Base-by-base conservation (phyloP, 1,139 yeast species). In the Yamadazyma dushanensis region DNA sequence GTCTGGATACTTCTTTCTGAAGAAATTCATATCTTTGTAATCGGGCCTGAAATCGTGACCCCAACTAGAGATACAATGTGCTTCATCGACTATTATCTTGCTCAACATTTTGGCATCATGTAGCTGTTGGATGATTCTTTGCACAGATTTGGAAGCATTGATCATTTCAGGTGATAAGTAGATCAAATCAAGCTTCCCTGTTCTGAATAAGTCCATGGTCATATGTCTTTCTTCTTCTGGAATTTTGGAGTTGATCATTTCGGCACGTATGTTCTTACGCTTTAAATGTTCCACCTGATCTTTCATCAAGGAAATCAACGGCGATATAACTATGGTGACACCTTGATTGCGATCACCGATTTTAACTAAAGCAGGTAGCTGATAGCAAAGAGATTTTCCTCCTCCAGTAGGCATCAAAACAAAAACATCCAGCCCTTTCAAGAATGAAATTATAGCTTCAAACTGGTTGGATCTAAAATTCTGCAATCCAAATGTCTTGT, bases 381-480 rank as follows among this genome's bases (percentile, higher is more conserved):
- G 99, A 58, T 90, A 94, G 56, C 99, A 94, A 28, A 94, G 65
- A 0, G 97, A 90, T 57, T 94, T 94, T 34, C 99, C 99, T 34
- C 98, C 98, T 29, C 99, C 99, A 0, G 99, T 94, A 0, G 99
- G 99, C 97, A 94, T 92, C 47, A 94, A 68, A 2, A 94, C 97
- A 63, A 94, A 88, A 0, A 87, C 96, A 57, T 94, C 98, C 33
- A 75, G 73, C 1, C 96, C 96, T 10, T 73, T 60, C 23, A 94
- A 63, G 0, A 96, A 83, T 0, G 96, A 82, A 48, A 83, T 79
- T 9, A 94, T 75, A 0, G 97, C 97, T 40, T 87, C 94, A 27
- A 82, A 63, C 55, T 94, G 99, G 55, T 92, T 87, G 3, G 81
- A 75, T 36, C 99, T 73, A 56, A 94, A 94, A 0, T 75, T 70